Evolutionary conservation across 768 basidiomycete genomes (phyloP).

Genomic region (Leccinum broughii): DNA sequence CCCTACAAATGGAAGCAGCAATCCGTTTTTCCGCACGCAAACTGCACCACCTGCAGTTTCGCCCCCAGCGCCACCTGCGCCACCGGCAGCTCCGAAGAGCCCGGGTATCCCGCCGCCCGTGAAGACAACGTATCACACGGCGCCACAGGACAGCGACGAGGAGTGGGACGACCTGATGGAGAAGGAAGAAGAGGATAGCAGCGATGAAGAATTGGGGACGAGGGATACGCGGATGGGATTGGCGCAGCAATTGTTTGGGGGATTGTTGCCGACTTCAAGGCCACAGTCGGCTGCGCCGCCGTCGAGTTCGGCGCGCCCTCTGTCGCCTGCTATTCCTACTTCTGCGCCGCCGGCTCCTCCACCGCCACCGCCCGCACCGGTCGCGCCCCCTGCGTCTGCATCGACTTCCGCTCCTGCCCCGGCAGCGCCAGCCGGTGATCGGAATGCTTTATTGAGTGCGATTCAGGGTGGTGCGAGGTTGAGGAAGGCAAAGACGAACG

Average conservation of each 20-base stretch:
- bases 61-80: slow-evolving; percentile 20
- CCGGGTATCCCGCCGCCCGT: slow-evolving; percentile 44
- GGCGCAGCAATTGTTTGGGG: slow-evolving; percentile 78
- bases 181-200: slow-evolving; percentile 66
- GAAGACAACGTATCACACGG: slow-evolving; percentile 63
- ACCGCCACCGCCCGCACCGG: slow-evolving; percentile 30
- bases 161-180: slow-evolving; percentile 89
- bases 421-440: slow-evolving; percentile 49
- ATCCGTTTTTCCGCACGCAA: slow-evolving; percentile 72
- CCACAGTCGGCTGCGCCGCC: slow-evolving; percentile 55
- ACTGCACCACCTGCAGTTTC: slow-evolving; percentile 39
- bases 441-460: slow-evolving; percentile 67
- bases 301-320: slow-evolving; percentile 20
- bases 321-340: slow-evolving; percentile 36
- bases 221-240: slow-evolving; percentile 67
- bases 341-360: slow-evolving; percentile 40
- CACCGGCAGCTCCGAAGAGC: slow-evolving; percentile 32
- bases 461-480: slow-evolving; percentile 79
- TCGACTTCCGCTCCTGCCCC: slow-evolving; percentile 40
- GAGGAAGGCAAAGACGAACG: slow-evolving; percentile 76
- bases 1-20: slow-evolving; percentile 49
- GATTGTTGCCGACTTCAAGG: slow-evolving; percentile 55
- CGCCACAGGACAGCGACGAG: slow-evolving; percentile 59
- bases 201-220: slow-evolving; percentile 76
- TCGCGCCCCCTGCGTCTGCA: slow-evolving; percentile 26